These are phyloP conservation scores for Gigaspora rosea DNA, from an alignment of 192 early-diverging fungal species.

Conservation along the genomic window DNA sequence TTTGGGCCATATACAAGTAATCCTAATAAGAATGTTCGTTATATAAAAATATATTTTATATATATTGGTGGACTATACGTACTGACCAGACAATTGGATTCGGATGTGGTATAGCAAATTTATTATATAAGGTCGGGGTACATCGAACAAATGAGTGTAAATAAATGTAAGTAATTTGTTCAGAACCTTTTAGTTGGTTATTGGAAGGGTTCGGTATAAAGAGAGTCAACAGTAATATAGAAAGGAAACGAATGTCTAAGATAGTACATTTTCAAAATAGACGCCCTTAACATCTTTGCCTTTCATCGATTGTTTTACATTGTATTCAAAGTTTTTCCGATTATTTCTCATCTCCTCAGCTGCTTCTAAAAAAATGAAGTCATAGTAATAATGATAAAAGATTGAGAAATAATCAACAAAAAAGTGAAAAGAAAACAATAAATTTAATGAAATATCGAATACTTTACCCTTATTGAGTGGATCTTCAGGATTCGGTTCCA, in stretches of 20 bases:
- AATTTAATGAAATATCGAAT: neutral
- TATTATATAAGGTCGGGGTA: too few relatives aligned
- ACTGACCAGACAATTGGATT: too few relatives aligned
- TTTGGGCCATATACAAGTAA: too few relatives aligned
- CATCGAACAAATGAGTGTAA: too few relatives aligned
- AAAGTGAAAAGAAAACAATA: conserved; percentile 3
- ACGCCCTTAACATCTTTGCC: conserved; percentile 73
- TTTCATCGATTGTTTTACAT: conserved; percentile 75
- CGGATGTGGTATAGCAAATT: too few relatives aligned
- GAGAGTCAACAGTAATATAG: too few relatives aligned
- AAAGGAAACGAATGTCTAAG: neutral
- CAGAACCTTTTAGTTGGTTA: too few relatives aligned
- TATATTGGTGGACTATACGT: too few relatives aligned
- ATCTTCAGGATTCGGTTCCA: conserved; percentile 96
- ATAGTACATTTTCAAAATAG: conserved; percentile 67
- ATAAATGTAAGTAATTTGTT: too few relatives aligned
- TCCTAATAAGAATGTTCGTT: too few relatives aligned
- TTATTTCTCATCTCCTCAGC: conserved; percentile 78
- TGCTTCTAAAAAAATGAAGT: conserved; percentile 58
- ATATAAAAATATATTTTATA: too few relatives aligned
- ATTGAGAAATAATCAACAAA: neutral
- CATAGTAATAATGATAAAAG: neutral
- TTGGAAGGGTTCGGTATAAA: too few relatives aligned
- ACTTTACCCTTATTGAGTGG: conserved; percentile 88
- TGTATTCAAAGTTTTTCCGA: conserved; percentile 68